Evolutionary conservation across 441 rosid genomes (phyloP).

Genomic region (Eruca vesicaria): DNA sequence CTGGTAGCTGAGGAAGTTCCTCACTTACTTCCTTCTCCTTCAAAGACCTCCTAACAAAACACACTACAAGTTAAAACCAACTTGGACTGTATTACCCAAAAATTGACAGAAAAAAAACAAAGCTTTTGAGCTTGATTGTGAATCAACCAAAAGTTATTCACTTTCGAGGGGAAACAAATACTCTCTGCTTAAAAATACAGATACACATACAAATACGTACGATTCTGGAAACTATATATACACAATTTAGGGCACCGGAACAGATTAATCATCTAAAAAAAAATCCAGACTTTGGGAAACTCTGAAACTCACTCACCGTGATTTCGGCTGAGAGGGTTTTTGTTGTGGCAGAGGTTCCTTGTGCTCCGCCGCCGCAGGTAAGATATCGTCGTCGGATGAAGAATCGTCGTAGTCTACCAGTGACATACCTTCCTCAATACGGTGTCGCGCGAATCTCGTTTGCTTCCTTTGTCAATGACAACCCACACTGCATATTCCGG

Average conservation of each 20-base stretch:
- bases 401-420: conserved; percentile 38
- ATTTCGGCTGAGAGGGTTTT: background rate
- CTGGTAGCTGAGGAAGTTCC: conserved; percentile 59
- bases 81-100: background rate
- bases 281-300: background rate
- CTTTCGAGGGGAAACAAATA: background rate
- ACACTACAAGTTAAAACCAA: background rate
- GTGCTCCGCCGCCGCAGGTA: background rate
- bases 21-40: conserved; percentile 27
- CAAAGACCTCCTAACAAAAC: conserved; percentile 35
- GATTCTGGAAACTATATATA: background rate
- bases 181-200: background rate
- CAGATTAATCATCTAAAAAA: conserved; percentile 11
- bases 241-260: background rate
- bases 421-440: conserved; percentile 15
- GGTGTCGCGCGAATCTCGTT: too few species aligned
- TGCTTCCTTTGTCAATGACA: too few species aligned
- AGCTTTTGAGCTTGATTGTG: background rate
- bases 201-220: background rate
- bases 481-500: too few species aligned
- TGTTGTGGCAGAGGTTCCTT: background rate
- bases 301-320: conserved; percentile 18
- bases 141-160: background rate
- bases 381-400: conserved; percentile 33
- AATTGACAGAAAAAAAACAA: background rate